Evolutionary conservation across 192 early-diverging fungal species (phyloP).

Genomic region (Paraglomus brasilianum): DNA sequence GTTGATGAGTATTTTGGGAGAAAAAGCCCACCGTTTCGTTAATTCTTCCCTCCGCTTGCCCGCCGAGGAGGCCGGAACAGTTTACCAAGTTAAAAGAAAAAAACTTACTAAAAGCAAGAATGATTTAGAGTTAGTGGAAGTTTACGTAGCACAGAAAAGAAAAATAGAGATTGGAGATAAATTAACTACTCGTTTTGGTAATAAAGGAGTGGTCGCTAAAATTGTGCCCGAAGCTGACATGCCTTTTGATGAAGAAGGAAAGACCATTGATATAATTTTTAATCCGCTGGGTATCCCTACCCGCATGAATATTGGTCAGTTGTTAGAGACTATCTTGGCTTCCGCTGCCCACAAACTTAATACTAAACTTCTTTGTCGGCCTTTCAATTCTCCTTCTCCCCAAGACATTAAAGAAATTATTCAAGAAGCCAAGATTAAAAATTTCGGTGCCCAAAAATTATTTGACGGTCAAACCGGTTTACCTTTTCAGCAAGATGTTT

Average conservation of each 20-base stretch:
- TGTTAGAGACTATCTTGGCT: not conserved
- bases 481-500: conserved; percentile 19
- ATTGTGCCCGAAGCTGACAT: conserved; percentile 15
- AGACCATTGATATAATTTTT: conserved; percentile 22
- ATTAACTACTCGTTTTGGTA: conserved; percentile 27
- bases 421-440: conserved; percentile 22
- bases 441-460: conserved; percentile 14
- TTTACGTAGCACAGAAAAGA: conserved; percentile 9
- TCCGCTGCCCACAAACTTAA: conserved; percentile 8
- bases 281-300: conserved; percentile 11
- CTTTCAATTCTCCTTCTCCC: conserved; percentile 5
- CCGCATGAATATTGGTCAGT: conserved; percentile 22
- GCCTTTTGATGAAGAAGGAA: conserved; percentile 26
- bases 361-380: not conserved
- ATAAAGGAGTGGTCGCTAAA: conserved; percentile 21
- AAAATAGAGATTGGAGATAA: conserved; percentile 16
- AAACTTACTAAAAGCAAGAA: not conserved
- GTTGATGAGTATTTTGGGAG: not conserved
- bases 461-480: conserved; percentile 25
- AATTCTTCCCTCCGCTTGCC: conserved; percentile 6
- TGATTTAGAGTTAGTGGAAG: conserved; percentile 12
- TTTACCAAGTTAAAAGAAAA: conserved; percentile 16
- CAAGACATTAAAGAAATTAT: conserved; percentile 18
- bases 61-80: not conserved
- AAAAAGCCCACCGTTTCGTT: conserved; percentile 7